These are phyloP conservation scores for Nitzschia inconspicua DNA, from an alignment of 108 stramenopile genomes.

Conservation along the genomic window DNA sequence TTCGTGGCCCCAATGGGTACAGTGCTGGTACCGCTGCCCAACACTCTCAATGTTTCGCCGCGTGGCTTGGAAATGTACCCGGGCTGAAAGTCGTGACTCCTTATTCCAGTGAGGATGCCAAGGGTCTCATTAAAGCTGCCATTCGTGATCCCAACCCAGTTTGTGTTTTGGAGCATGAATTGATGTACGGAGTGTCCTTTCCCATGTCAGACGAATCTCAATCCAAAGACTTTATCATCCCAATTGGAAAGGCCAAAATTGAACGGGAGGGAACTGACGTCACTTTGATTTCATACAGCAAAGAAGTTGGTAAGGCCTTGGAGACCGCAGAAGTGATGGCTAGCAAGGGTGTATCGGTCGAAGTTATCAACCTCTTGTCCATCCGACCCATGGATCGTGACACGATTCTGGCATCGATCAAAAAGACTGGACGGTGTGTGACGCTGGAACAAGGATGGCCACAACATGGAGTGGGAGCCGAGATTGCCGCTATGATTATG, in stretches of 20 bases:
- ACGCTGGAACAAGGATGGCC: constrained; percentile 98
- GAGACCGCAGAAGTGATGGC: constrained; percentile 91
- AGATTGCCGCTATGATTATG: constrained; percentile 95
- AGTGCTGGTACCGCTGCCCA: constrained; percentile 98
- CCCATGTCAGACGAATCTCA: constrained; percentile 93
- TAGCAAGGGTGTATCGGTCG: constrained; percentile 79
- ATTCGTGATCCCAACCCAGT: constrained; percentile 99
- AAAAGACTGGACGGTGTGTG: constrained; percentile 95
- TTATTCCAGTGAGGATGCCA: constrained; percentile 95
- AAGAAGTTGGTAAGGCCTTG: constrained; percentile 86
- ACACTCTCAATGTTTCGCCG: constrained; percentile 99
- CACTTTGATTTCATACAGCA: constrained; percentile 93
- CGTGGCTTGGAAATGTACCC: constrained; percentile 91
- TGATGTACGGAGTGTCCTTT: constrained; percentile 95
- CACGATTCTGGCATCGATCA: constrained; percentile 89
- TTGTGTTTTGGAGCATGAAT: constrained; percentile 96
- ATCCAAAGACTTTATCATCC: constrained; percentile 87
- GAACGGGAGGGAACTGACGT: constrained; percentile 93
- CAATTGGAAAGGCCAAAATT: constrained; percentile 90
- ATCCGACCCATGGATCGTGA: constrained; percentile 96
- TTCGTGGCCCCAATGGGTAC: constrained; percentile 98
- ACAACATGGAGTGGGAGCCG: constrained; percentile 96
- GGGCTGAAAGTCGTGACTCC: constrained; percentile 96
- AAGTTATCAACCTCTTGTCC: constrained; percentile 95
- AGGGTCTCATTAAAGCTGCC: constrained; percentile 98